Evolutionary conservation across 306 rosid species (phyloP).

Genomic region (Medicago ruthenica): DNA sequence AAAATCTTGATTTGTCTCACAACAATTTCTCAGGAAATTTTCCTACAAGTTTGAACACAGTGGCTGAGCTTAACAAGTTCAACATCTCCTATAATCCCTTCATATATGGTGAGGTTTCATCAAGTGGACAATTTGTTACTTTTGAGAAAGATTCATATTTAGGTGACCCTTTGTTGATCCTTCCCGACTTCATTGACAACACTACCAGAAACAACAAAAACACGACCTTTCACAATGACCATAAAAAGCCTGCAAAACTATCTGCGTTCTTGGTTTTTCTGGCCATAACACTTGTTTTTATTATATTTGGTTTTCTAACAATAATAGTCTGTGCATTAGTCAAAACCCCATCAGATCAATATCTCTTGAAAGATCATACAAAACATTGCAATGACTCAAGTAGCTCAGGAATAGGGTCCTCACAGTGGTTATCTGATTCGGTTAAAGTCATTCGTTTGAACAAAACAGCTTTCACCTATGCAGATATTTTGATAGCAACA

Average conservation of each 20-base stretch:
- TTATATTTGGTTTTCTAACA: constrained; percentile 57
- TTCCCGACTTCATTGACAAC: constrained; percentile 61
- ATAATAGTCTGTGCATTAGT: constrained; percentile 52
- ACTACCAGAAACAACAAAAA: constrained; percentile 11
- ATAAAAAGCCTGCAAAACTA: constrained; percentile 39
- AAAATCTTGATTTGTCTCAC: constrained; percentile 78
- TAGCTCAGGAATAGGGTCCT: constrained; percentile 46
- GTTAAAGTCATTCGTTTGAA: constrained; percentile 83
- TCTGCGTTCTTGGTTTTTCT: constrained; percentile 50
- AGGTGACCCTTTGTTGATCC: constrained; percentile 67
- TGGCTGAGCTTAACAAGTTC: constrained; percentile 80
- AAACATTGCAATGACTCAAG: constrained; percentile 59
- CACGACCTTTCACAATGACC: constrained; percentile 3
- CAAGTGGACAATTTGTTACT: constrained; percentile 72
- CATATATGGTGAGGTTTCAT: constrained; percentile 64
- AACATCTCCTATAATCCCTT: constrained; percentile 86
- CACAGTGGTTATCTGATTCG: constrained; percentile 68
- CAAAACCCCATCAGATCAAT: constrained; percentile 56
- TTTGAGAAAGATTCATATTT: constrained; percentile 69
- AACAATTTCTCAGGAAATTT: constrained; percentile 83
- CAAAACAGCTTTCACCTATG: constrained; percentile 79
- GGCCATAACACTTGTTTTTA: constrained; percentile 56
- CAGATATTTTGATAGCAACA: constrained; percentile 84
- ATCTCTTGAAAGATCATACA: constrained; percentile 49
- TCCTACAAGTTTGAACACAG: constrained; percentile 66